Conservation (phyloP, 2,329 filamentous ascomycete genomes). For the Fusarium sororula region DNA sequence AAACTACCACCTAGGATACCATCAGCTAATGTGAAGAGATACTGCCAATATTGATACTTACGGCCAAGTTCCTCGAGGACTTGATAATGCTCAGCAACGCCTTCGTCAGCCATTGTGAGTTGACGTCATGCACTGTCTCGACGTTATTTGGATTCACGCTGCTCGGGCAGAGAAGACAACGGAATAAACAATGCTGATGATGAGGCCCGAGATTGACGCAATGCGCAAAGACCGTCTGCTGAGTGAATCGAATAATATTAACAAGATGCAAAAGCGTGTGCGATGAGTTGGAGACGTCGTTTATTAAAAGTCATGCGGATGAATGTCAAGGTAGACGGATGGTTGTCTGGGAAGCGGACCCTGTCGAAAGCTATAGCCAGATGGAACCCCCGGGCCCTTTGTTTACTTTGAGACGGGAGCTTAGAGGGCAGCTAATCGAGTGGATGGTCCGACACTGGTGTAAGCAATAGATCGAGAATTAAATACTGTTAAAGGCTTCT, state of each 20-base stretch:
- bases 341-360: slow-evolving; percentile 50
- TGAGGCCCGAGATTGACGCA: background rate
- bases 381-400: slow-evolving; percentile 45
- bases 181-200: slow-evolving; percentile 11
- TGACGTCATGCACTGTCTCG: slow-evolving; percentile 38
- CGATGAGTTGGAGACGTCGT: slow-evolving; percentile 19
- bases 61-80: slow-evolving; percentile 96
- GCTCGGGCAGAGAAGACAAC: slow-evolving; percentile 11
- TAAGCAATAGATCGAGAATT: slow-evolving; percentile 8
- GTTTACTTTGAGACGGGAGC: slow-evolving; percentile 50
- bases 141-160: slow-evolving; percentile 17
- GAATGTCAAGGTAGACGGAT: slow-evolving; percentile 30
- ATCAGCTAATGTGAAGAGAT: slow-evolving; percentile 7
- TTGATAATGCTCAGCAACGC: slow-evolving; percentile 87
- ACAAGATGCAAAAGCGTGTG: slow-evolving; percentile 1
- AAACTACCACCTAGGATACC: slow-evolving; percentile 87
- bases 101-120: slow-evolving; percentile 65
- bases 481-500: background rate
- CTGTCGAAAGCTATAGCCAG: slow-evolving; percentile 38
- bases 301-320: slow-evolving; percentile 34
- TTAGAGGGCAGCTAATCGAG: slow-evolving; percentile 44
- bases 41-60: slow-evolving; percentile 60
- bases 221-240: slow-evolving; percentile 2
- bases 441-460: slow-evolving; percentile 17
- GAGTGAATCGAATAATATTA: background rate